phyloP scores from a whole-genome alignment of 495 filamentous ascomycete genomes.

The Annulohypoxylon moriforme region DNA sequence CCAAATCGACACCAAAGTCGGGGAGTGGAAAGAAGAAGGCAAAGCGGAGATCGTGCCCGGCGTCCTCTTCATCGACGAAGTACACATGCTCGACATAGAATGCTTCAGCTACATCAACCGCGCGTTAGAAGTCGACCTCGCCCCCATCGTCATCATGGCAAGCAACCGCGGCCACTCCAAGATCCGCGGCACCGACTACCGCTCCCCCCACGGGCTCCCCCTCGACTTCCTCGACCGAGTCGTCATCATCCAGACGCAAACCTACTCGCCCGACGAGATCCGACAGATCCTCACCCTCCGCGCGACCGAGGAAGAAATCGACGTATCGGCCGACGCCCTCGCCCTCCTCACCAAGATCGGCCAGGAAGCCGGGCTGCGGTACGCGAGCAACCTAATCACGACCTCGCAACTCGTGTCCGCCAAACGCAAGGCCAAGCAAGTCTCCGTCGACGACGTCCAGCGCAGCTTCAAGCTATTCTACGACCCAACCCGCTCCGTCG shows the following conservation, averaged over 20 bases:
- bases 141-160: constrained; percentile 99
- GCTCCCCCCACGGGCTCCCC: constrained; percentile 90
- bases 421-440: constrained; percentile 82
- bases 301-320: constrained; percentile 95
- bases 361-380: constrained; percentile 89
- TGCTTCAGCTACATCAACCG: constrained; percentile 99
- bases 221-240: constrained; percentile 97
- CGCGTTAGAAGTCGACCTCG: constrained; percentile 90
- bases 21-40: constrained; percentile 98
- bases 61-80: constrained; percentile 98
- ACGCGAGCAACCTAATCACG: constrained; percentile 95
- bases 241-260: constrained; percentile 93
- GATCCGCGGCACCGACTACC: constrained; percentile 93
- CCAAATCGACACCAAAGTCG: constrained; percentile 98
- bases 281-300: constrained; percentile 89
- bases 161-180: constrained; percentile 93
- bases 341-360: constrained; percentile 95
- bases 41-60: constrained; percentile 98
- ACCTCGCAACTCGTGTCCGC: constrained; percentile 82
- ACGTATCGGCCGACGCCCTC: constrained; percentile 86
- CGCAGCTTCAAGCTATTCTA: constrained; percentile 94
- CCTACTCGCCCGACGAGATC: constrained; percentile 88
- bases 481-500: constrained; percentile 85
- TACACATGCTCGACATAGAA: constrained; percentile 99
- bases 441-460: constrained; percentile 89